Conservation (phyloP, 2,329 filamentous ascomycete genomes). For the Ramichloridium luteum region DNA sequence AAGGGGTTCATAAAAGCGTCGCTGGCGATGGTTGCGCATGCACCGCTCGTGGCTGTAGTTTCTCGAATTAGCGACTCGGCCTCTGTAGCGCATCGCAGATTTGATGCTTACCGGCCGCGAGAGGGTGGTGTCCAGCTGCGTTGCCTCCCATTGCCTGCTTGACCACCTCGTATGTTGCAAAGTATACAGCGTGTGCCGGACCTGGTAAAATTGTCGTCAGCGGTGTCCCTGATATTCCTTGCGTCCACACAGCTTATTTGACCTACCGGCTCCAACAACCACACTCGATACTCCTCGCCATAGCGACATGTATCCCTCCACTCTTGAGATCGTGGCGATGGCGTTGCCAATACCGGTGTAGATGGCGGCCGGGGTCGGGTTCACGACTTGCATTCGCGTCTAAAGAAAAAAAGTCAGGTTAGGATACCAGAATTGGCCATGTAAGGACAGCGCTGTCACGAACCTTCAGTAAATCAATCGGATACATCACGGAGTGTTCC, state of each 20-base stretch:
- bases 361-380: slow-evolving; percentile 64
- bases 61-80: slow-evolving; percentile 26
- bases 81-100: background rate
- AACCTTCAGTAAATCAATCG: slow-evolving; percentile 95
- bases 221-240: too few relatives aligned
- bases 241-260: slow-evolving; percentile 21
- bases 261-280: slow-evolving; percentile 73
- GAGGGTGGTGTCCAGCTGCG: slow-evolving; percentile 74
- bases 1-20: slow-evolving; percentile 99
- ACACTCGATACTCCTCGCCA: slow-evolving; percentile 97
- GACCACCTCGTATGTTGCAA: slow-evolving; percentile 93
- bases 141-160: slow-evolving; percentile 96
- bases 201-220: slow-evolving; percentile 45
- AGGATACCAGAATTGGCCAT: slow-evolving; percentile 8
- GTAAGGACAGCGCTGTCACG: slow-evolving; percentile 14
- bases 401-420: slow-evolving; percentile 35
- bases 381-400: slow-evolving; percentile 97
- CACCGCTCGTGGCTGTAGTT: slow-evolving; percentile 69
- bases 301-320: slow-evolving; percentile 79
- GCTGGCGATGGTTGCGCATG: slow-evolving; percentile 88
- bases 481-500: slow-evolving; percentile 99
- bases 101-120: slow-evolving; percentile 63
- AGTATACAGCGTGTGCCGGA: slow-evolving; percentile 94
- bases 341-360: slow-evolving; percentile 88
- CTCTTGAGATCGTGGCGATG: slow-evolving; percentile 79